Evolutionary conservation across 1,284 basidiomycete species (phyloP).

Genomic region (Cystobasidium slooffiae): DNA sequence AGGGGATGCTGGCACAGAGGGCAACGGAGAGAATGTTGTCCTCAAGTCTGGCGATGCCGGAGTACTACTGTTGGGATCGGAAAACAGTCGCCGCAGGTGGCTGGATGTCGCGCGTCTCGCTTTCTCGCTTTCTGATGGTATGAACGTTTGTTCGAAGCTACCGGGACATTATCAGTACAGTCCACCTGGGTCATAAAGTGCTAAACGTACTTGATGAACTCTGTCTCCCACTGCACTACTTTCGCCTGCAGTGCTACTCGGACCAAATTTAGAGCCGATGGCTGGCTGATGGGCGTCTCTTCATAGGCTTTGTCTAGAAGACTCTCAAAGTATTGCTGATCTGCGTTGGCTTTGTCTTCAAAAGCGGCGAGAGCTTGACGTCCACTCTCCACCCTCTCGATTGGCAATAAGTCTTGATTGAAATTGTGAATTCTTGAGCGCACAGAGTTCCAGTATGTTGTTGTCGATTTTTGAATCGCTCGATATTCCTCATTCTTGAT

Average conservation of each 20-base stretch:
- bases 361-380: constrained; percentile 44
- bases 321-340: constrained; percentile 67
- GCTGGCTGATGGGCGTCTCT: constrained; percentile 80
- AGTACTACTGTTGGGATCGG: constrained; percentile 57
- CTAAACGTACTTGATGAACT: constrained; percentile 65
- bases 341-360: constrained; percentile 48
- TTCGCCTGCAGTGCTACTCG: constrained; percentile 87
- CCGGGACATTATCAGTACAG: not conserved
- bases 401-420: constrained; percentile 50
- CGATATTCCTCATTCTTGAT: constrained; percentile 90
- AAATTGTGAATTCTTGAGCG: constrained; percentile 62
- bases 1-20: constrained; percentile 46
- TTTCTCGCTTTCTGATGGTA: constrained; percentile 60
- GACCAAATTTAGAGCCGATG: constrained; percentile 80
- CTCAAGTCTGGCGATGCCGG: constrained; percentile 52
- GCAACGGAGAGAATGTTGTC: constrained; percentile 44
- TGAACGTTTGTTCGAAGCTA: constrained; percentile 54
- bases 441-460: constrained; percentile 65
- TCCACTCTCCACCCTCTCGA: constrained; percentile 49
- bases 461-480: constrained; percentile 73
- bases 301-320: constrained; percentile 80
- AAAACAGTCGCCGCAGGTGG: constrained; percentile 62
- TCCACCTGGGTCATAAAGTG: not conserved
- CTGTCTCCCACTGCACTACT: constrained; percentile 93
- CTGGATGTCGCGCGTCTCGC: constrained; percentile 56